Conservation (phyloP, 192 early-diverging fungal genomes). For the Entomortierella chlamydospora region DNA sequence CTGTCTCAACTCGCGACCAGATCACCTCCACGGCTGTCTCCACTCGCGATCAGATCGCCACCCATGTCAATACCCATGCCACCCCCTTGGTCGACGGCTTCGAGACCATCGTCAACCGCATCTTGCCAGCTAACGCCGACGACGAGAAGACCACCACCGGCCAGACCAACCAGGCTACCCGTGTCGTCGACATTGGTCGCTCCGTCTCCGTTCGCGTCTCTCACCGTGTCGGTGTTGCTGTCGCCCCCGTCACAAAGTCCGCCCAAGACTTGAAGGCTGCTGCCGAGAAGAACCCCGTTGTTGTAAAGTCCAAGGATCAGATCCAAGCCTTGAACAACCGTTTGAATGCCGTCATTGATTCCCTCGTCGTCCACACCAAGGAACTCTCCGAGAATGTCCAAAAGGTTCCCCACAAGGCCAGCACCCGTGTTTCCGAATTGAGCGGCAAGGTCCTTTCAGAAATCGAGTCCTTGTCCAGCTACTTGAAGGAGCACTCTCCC, state of each 20-base stretch:
- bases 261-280: constrained; percentile 30
- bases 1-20: constrained; percentile 42
- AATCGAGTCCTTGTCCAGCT: constrained; percentile 55
- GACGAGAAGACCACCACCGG: constrained; percentile 18
- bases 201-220: constrained; percentile 39
- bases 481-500: constrained; percentile 57
- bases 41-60: constrained; percentile 47
- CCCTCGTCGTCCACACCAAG: constrained; percentile 32
- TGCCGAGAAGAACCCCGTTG: constrained; percentile 43
- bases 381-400: constrained; percentile 46
- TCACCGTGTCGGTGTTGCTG: constrained; percentile 34
- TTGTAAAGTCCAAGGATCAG: constrained; percentile 49
- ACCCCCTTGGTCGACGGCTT: constrained; percentile 40
- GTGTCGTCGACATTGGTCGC: constrained; percentile 47
- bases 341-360: constrained; percentile 25
- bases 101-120: constrained; percentile 42
- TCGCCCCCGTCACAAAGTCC: constrained; percentile 32
- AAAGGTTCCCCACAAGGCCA: constrained; percentile 24
- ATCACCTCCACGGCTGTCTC: constrained; percentile 24
- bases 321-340: constrained; percentile 36
- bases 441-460: constrained; percentile 37
- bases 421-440: constrained; percentile 39
- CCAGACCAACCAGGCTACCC: constrained; percentile 52
- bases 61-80: constrained; percentile 46
- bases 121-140: constrained; percentile 38